Conservation (phyloP, 2,329 filamentous ascomycete genomes). For the Aureobasidium sp. region DNA sequence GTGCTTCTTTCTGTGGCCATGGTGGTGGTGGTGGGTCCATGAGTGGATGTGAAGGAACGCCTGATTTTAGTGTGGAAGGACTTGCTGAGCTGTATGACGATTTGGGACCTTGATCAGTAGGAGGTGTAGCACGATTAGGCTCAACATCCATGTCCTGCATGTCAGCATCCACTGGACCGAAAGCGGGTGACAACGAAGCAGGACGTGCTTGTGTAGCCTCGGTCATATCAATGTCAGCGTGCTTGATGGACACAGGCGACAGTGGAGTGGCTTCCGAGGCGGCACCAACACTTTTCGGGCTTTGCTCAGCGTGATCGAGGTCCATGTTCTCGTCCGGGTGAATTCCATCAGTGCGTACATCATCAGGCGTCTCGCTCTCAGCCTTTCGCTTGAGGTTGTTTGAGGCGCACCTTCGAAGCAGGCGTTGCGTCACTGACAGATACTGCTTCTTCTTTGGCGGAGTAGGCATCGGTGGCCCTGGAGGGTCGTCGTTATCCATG, state of each 20-base stretch:
- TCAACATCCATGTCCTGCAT: constrained; percentile 38
- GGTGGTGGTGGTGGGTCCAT: constrained; percentile 29
- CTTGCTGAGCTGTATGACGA: constrained; percentile 5
- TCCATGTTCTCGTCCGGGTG: constrained; percentile 18
- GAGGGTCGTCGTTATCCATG: constrained; percentile 27
- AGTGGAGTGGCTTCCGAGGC: constrained; percentile 1
- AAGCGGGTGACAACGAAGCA: constrained; percentile 1
- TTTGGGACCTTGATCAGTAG: background rate
- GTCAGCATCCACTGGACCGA: constrained; percentile 26
- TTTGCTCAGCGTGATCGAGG: constrained; percentile 15
- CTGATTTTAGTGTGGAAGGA: background rate
- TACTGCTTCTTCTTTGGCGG: constrained; percentile 21
- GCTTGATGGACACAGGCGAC: background rate
- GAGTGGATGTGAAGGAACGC: constrained; percentile 23
- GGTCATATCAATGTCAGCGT: constrained; percentile 16
- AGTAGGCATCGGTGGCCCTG: constrained; percentile 17
- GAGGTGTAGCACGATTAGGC: background rate
- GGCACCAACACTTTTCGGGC: background rate
- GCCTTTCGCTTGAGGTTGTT: constrained; percentile 24
- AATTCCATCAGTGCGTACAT: background rate
- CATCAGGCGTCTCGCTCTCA: background rate
- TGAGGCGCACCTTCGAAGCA: constrained; percentile 28
- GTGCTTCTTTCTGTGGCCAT: constrained; percentile 4
- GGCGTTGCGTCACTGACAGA: constrained; percentile 25
- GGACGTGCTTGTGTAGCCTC: background rate